Conservation (phyloP, 2,329 filamentous ascomycete genomes). For the Immersiporthe knoxdaviesiana region DNA sequence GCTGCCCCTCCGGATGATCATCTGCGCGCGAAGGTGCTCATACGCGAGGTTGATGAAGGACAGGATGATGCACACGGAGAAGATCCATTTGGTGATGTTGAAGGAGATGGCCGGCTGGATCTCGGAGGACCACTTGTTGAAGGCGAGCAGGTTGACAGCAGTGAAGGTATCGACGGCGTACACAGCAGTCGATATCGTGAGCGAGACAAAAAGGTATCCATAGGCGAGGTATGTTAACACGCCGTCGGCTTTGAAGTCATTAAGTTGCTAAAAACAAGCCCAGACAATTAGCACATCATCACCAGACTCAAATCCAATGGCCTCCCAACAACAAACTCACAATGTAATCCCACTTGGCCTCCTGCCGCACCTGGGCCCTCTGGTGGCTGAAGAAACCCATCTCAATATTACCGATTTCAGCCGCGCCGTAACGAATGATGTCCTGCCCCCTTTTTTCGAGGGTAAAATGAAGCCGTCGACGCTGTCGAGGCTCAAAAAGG, state of each 20-base stretch:
- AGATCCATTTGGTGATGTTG: constrained; percentile 89
- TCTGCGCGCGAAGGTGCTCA: constrained; percentile 77
- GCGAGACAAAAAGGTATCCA: constrained; percentile 79
- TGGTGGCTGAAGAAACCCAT: constrained; percentile 71
- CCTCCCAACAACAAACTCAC: constrained; percentile 51
- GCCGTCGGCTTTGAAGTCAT: constrained; percentile 83
- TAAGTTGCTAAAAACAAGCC: constrained; percentile 46
- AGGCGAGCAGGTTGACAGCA: constrained; percentile 85
- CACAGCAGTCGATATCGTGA: constrained; percentile 78
- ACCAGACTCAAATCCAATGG: background rate
- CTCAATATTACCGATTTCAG: constrained; percentile 22
- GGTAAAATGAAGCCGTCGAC: constrained; percentile 31
- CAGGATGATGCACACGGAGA: constrained; percentile 86
- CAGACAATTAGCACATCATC: background rate
- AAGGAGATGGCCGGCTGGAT: constrained; percentile 79
- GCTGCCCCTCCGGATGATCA: constrained; percentile 81
- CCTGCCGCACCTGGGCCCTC: constrained; percentile 69
- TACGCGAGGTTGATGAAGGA: constrained; percentile 82
- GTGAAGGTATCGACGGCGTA: constrained; percentile 93
- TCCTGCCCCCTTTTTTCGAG: constrained; percentile 25
- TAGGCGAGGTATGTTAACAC: constrained; percentile 81
- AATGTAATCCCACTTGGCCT: constrained; percentile 96
- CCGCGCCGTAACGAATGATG: constrained; percentile 25
- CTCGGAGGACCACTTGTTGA: constrained; percentile 85
- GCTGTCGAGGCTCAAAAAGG: constrained; percentile 32